These are phyloP conservation scores for Parascedosporium putredinis DNA, from an alignment of 2,329 filamentous ascomycete genomes.

Conservation along the genomic window DNA sequence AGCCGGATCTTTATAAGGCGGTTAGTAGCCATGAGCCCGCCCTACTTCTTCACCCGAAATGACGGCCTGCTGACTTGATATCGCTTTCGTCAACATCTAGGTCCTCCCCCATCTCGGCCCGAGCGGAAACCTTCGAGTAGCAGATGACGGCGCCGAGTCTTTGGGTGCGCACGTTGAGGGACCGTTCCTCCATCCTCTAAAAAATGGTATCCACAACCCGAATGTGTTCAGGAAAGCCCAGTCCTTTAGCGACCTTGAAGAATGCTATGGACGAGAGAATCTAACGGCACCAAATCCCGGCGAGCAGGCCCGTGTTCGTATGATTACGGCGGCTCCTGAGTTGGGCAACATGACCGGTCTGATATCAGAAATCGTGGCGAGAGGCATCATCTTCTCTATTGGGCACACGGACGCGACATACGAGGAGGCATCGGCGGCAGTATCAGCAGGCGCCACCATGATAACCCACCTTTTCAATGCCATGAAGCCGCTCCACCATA, in stretches of 20 bases:
- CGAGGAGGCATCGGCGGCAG: slow-evolving; percentile 63
- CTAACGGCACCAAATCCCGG: slow-evolving; percentile 32
- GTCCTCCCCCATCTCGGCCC: slow-evolving; percentile 69
- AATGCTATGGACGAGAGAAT: slow-evolving; percentile 64
- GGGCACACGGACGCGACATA: slow-evolving; percentile 84
- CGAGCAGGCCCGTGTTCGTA: slow-evolving; percentile 46
- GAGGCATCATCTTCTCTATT: slow-evolving; percentile 66
- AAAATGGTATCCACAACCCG: slow-evolving; percentile 77
- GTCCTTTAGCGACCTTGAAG: slow-evolving; percentile 54
- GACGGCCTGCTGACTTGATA: neutral
- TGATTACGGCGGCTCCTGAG: slow-evolving; percentile 83
- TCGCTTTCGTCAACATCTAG: slow-evolving; percentile 19
- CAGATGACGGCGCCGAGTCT: slow-evolving; percentile 69
- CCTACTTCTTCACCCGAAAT: too few species aligned
- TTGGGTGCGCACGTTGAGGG: slow-evolving; percentile 87
- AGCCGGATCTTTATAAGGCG: slow-evolving; percentile 70
- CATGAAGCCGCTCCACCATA: slow-evolving; percentile 82
- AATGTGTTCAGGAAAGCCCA: slow-evolving; percentile 58
- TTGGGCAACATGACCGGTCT: slow-evolving; percentile 56
- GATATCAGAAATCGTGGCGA: slow-evolving; percentile 55
- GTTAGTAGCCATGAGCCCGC: slow-evolving; percentile 28
- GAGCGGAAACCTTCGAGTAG: slow-evolving; percentile 47
- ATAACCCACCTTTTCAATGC: slow-evolving; percentile 92
- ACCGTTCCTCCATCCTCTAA: slow-evolving; percentile 71
- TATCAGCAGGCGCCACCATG: slow-evolving; percentile 72